These are phyloP conservation scores for Plasmodium vinckei DNA, from an alignment of 169 alveolate species.

Conservation along the genomic window DNA sequence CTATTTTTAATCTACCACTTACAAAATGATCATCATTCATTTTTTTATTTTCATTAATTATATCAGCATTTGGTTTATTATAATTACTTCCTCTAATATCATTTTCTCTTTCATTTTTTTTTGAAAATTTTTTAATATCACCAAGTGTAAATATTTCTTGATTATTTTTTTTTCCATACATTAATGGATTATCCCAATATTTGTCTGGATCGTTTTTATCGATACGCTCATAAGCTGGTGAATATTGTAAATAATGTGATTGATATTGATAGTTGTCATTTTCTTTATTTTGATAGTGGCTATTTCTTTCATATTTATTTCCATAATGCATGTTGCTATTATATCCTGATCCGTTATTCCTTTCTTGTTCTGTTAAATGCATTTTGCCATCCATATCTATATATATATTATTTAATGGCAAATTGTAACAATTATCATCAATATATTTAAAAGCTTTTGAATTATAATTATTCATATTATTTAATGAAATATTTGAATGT, in stretches of 20 bases:
- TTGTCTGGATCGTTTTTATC: conserved; percentile 25
- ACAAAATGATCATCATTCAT: background rate
- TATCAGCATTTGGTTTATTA: background rate
- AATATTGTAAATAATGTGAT: background rate
- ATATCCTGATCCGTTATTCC: background rate
- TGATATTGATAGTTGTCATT: background rate
- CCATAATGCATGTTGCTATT: background rate
- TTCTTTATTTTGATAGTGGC: background rate
- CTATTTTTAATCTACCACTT: background rate
- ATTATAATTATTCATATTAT: conserved; percentile 15
- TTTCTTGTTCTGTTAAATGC: conserved; percentile 54
- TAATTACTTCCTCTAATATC: background rate
- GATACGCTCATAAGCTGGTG: conserved; percentile 8
- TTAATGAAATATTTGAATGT: background rate
- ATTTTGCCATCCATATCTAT: conserved; percentile 64
- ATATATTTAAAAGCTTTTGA: conserved; percentile 39
- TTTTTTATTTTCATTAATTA: background rate
- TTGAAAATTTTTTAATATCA: conserved; percentile 50
- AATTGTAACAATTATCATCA: conserved; percentile 37
- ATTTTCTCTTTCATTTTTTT: conserved; percentile 32
- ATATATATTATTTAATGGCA: conserved; percentile 35
- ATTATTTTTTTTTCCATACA: conserved; percentile 18
- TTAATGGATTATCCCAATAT: conserved; percentile 51
- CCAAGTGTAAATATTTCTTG: conserved; percentile 60
- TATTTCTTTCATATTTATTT: conserved; percentile 2